These are phyloP conservation scores for Mesembryanthemum crystallinum DNA, from an alignment of 148 eudicot genomes.

Conservation along the genomic window DNA sequence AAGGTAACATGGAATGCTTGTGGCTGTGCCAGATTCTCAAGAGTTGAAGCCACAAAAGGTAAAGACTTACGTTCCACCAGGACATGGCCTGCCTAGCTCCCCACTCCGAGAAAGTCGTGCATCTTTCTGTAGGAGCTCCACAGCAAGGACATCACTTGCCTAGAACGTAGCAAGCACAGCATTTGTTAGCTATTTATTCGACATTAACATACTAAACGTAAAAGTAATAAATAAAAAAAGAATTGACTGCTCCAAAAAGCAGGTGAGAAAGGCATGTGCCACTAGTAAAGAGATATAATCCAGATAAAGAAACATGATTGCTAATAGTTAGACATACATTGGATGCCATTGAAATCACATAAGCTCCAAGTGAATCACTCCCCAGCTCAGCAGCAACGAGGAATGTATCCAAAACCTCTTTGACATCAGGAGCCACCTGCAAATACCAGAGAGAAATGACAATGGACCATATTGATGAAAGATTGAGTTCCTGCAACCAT, in stretches of 20 bases:
- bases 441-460: slow-evolving; percentile 7
- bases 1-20: neutral
- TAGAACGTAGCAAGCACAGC: slow-evolving; percentile 25
- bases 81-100: slow-evolving; percentile 63
- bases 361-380: slow-evolving; percentile 89
- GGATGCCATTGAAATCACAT: slow-evolving; percentile 95
- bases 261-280: neutral
- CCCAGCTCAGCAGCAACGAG: slow-evolving; percentile 87
- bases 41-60: neutral
- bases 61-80: slow-evolving; percentile 73
- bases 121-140: slow-evolving; percentile 94
- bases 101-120: slow-evolving; percentile 74
- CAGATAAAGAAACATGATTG: neutral
- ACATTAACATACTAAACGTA: neutral
- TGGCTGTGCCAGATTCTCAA: neutral
- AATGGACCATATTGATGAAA: neutral
- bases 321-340: slow-evolving; percentile 44
- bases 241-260: neutral
- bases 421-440: slow-evolving; percentile 71
- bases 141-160: slow-evolving; percentile 95
- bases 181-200: slow-evolving; percentile 2
- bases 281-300: slow-evolving; percentile 11
- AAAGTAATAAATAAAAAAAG: neutral
- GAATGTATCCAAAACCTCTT: slow-evolving; percentile 86
- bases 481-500: neutral